Evolutionary conservation across 2,329 filamentous ascomycete species (phyloP).

Genomic region (Ambrosiella cleistominuta): DNA sequence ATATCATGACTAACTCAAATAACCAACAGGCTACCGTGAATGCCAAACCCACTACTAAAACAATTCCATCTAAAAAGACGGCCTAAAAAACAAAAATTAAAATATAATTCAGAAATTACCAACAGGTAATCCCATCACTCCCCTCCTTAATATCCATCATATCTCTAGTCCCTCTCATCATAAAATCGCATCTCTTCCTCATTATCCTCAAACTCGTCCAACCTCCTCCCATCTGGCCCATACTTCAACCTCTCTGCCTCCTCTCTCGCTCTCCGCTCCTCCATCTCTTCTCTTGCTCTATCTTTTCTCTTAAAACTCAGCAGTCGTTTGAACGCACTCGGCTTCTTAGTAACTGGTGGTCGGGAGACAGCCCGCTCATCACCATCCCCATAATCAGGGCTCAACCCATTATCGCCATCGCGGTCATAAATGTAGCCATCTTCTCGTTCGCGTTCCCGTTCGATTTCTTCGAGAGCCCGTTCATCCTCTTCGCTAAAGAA

Average conservation of each 20-base stretch:
- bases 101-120: neutral
- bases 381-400: slow-evolving; percentile 2
- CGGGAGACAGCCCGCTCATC: slow-evolving; percentile 1
- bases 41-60: neutral
- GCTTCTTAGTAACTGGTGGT: neutral
- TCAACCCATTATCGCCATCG: neutral
- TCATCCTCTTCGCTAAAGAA: slow-evolving; percentile 34
- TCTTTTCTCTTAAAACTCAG: slow-evolving; percentile 5
- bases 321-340: slow-evolving; percentile 5
- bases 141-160: neutral
- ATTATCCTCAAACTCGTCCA: neutral
- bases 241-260: neutral
- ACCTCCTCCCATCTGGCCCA: neutral
- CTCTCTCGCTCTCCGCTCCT: neutral
- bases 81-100: neutral
- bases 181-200: neutral
- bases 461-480: slow-evolving; percentile 14
- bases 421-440: neutral
- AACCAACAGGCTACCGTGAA: neutral
- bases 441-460: slow-evolving; percentile 4
- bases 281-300: neutral
- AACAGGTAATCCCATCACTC: neutral
- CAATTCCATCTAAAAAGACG: neutral
- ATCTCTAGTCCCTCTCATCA: neutral
- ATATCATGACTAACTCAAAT: neutral